A percentile compares a stretch with the other conserved stretches of the same genome.
phyloP scores from a whole-genome alignment of 768 basidiomycete species.

The Galerina marginata region DNA sequence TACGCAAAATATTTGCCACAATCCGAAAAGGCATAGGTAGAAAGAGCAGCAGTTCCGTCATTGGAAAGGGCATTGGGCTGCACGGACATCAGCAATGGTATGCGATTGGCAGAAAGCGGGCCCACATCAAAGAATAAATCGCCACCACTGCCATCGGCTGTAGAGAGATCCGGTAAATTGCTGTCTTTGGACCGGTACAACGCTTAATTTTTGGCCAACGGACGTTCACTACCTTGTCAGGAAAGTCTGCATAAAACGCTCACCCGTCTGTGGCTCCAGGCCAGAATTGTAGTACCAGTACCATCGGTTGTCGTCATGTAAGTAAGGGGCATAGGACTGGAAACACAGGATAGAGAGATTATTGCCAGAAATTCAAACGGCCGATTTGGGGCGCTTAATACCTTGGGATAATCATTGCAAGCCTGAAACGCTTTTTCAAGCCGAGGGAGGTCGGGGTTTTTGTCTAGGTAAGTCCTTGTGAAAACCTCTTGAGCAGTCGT shows the following conservation, averaged over 20 bases:
- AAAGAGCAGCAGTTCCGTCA: conserved; percentile 77
- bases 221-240: conserved; percentile 1
- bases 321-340: conserved; percentile 66
- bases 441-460: conserved; percentile 61
- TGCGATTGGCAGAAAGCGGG: neutral
- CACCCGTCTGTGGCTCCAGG: conserved; percentile 68
- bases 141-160: conserved; percentile 45
- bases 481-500: conserved; percentile 62
- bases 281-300: conserved; percentile 86
- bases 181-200: conserved; percentile 63
- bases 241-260: conserved; percentile 14
- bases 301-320: conserved; percentile 73
- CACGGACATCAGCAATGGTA: conserved; percentile 12
- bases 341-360: neutral
- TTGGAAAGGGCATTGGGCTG: conserved; percentile 73
- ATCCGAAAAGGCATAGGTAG: conserved; percentile 63
- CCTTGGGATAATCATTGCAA: conserved; percentile 50
- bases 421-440: conserved; percentile 63
- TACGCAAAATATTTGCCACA: conserved; percentile 79
- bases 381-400: conserved; percentile 22
- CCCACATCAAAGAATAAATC: conserved; percentile 84
- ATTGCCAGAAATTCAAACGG: neutral
- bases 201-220: conserved; percentile 40
- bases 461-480: conserved; percentile 64
- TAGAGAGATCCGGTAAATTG: conserved; percentile 58